Base-by-base conservation (phyloP, 768 basidiomycete species). In the Nidularia pulvinata region DNA sequence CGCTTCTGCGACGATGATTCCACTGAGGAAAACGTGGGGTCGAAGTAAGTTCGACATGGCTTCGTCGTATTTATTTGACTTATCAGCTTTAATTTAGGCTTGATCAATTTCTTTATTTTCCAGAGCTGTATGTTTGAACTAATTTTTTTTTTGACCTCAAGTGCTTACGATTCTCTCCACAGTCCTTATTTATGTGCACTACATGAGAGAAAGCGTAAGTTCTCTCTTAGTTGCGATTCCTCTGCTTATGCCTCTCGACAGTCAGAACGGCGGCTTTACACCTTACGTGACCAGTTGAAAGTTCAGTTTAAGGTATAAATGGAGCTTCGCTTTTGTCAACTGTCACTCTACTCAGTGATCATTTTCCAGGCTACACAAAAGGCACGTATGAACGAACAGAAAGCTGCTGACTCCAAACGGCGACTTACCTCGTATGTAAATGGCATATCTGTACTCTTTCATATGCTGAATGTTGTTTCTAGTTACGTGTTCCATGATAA, bases 401-500 rank as follows among this genome's bases (percentile, higher is more conserved):
- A 82, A 54, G 83, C 83, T 68, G 83, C 86, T 5, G 94, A 95
- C 58, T 91, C 89, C 5, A 95, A 95, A 66, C 80, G 88, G 19
- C 82, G 89, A 14, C 75, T 91, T 25, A 91, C 90, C 59, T 86
- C 89, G 88, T 84, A 78, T 72, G 83, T 80, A 57, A n/a, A 65
- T 33, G 66, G 45, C 22, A 10, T 19, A 46, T 10, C 45, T 46
- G 45, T 7, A 50, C 11, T 7, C 49, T 42, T 50, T n/a, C 19
- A 7, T 50, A 11, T 22, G 16, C 11, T 50, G 9, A 36, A 9
- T 42, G 10, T 33, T 46, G 25, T 6, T 49, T 45, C 16, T 51
- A 88, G 86, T 59, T 88, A 89, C 61, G 85, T 89, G 30, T 89
- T 89, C 65, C 88, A 89, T 82, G 87, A 89, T 86, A 74, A 73